phyloP scores from a whole-genome alignment of 495 filamentous ascomycete genomes.

The Hyphodiscus hymeniophilus region DNA sequence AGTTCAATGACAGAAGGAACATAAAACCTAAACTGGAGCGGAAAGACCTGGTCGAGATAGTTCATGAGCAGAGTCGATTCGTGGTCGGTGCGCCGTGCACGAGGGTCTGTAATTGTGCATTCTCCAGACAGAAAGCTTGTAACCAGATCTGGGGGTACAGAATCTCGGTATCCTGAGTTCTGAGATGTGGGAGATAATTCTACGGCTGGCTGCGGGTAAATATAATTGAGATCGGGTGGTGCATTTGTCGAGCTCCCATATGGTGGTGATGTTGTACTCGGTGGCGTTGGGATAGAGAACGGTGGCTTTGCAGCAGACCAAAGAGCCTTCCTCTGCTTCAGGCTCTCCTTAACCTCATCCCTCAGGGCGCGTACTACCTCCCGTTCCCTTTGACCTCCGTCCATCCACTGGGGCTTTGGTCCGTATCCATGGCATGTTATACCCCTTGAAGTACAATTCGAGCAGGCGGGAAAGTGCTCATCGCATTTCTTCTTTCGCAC shows the following conservation, averaged over 20 bases:
- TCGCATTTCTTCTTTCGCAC: conserved; percentile 33
- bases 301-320: background rate
- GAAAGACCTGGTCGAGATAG: conserved; percentile 14
- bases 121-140: background rate
- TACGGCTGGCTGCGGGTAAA: background rate
- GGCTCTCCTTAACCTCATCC: conserved; percentile 2
- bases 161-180: background rate
- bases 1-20: background rate
- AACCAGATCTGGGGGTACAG: background rate
- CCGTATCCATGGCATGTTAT: conserved; percentile 29
- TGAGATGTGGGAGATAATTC: background rate
- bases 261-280: background rate
- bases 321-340: background rate
- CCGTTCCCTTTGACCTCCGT: conserved; percentile 21
- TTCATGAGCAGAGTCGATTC: conserved; percentile 11
- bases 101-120: background rate
- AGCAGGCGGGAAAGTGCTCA: conserved; percentile 25
- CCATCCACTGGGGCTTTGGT: conserved; percentile 28
- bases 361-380: conserved; percentile 4
- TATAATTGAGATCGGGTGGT: background rate
- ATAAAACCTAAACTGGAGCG: conserved; percentile 11
- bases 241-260: background rate
- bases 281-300: background rate
- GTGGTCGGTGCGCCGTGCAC: background rate
- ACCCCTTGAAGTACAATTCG: conserved; percentile 20